These are phyloP conservation scores for Cinnamomum chago DNA, from an alignment of 164 flowering plant species.

Conservation along the genomic window DNA sequence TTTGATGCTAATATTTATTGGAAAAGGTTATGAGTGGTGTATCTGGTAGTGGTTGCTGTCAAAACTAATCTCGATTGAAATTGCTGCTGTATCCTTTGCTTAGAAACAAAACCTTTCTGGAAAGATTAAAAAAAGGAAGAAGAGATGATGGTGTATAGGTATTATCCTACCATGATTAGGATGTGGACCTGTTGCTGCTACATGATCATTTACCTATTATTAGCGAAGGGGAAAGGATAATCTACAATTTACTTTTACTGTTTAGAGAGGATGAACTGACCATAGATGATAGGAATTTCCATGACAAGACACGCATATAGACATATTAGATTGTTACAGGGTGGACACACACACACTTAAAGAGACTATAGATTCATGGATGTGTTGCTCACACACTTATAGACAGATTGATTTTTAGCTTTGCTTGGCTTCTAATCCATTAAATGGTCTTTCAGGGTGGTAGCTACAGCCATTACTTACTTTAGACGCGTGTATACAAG, in stretches of 20 bases:
- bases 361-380: not conserved
- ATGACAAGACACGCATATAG: not conserved
- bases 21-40: not conserved
- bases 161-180: too few relatives aligned
- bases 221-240: not conserved
- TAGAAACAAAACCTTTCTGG: too few relatives aligned
- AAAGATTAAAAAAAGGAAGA: too few relatives aligned
- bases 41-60: not conserved
- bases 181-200: too few relatives aligned
- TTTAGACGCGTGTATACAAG: slow-evolving; percentile 94
- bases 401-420: not conserved
- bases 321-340: not conserved
- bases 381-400: not conserved
- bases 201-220: not conserved
- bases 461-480: slow-evolving; percentile 94
- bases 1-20: too few relatives aligned
- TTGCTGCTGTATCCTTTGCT: not conserved
- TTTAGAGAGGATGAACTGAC: not conserved
- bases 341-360: not conserved
- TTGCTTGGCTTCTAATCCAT: slow-evolving; percentile 7
- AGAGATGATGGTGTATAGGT: too few relatives aligned
- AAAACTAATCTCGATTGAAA: not conserved
- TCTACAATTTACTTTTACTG: not conserved
- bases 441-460: slow-evolving; percentile 65
- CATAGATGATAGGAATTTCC: not conserved